These are phyloP conservation scores for Colletotrichum sp. DNA, from an alignment of 2,329 filamentous ascomycete species.

Conservation along the genomic window DNA sequence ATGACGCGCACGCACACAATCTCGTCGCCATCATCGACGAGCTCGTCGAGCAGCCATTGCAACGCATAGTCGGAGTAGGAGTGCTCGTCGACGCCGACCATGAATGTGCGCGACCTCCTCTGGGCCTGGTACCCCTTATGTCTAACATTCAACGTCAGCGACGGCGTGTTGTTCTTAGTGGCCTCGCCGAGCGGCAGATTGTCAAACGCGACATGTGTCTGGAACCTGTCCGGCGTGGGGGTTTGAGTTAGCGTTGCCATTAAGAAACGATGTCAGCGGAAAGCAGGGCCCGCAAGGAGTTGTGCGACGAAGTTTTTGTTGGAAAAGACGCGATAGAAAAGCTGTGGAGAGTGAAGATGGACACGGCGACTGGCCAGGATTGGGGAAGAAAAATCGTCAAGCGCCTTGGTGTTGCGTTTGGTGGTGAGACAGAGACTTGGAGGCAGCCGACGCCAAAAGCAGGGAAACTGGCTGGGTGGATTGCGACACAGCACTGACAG, in stretches of 20 bases:
- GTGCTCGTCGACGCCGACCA: slow-evolving; percentile 90
- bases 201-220: slow-evolving; percentile 65
- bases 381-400: background rate
- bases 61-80: slow-evolving; percentile 91
- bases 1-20: slow-evolving; percentile 89
- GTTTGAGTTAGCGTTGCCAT: slow-evolving; percentile 50
- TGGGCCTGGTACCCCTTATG: slow-evolving; percentile 86
- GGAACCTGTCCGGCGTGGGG: slow-evolving; percentile 52
- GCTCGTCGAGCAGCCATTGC: slow-evolving; percentile 89
- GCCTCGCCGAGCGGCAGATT: slow-evolving; percentile 63
- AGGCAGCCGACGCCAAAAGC: background rate
- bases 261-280: background rate
- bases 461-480: background rate
- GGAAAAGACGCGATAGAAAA: background rate
- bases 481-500: slow-evolving; percentile 6
- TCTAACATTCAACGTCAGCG: slow-evolving; percentile 83
- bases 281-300: background rate
- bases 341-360: background rate
- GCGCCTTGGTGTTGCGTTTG: background rate
- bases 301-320: no score
- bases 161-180: slow-evolving; percentile 65
- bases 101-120: slow-evolving; percentile 83
- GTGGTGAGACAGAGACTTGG: background rate
- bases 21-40: slow-evolving; percentile 93
- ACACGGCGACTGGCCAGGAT: slow-evolving; percentile 11